Evolutionary conservation across 805 yeast genomes (phyloP).

Genomic region (Huiozyma naganishii): DNA sequence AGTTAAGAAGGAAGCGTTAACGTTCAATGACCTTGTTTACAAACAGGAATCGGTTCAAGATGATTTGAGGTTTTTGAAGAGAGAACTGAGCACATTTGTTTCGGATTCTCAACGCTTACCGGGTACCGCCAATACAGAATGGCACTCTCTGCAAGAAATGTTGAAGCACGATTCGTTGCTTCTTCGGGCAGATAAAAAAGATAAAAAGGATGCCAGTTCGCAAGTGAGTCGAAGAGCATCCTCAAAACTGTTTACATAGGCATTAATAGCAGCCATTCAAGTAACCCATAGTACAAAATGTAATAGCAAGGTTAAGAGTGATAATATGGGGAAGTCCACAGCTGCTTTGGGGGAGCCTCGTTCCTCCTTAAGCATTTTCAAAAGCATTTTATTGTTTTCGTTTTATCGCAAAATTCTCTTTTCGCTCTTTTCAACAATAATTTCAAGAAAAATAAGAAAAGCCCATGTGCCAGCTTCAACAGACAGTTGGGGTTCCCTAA

Average conservation of each 20-base stretch:
- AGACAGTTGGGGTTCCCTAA: too few relatives aligned
- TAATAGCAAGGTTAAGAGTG: too few relatives aligned
- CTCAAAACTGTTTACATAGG: background rate
- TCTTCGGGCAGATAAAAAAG: background rate
- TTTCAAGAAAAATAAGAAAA: too few relatives aligned
- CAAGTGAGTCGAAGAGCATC: background rate
- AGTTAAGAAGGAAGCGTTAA: constrained; percentile 25
- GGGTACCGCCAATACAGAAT: constrained; percentile 13
- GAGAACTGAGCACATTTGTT: constrained; percentile 14
- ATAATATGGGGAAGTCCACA: too few relatives aligned
- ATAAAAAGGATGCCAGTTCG: background rate
- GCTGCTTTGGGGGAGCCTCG: too few relatives aligned
- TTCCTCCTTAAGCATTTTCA: too few relatives aligned
- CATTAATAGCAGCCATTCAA: too few relatives aligned
- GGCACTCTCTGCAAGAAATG: constrained; percentile 26
- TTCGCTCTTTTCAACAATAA: too few relatives aligned
- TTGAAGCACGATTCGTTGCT: constrained; percentile 23
- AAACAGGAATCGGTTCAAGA: constrained; percentile 12
- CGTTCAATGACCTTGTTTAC: constrained; percentile 18
- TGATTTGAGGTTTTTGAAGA: constrained; percentile 21
- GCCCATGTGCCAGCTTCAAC: too few relatives aligned
- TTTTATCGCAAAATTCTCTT: too few relatives aligned
- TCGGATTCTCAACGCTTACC: constrained; percentile 3
- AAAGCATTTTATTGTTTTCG: too few relatives aligned
- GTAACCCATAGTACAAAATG: too few relatives aligned